Evolutionary conservation across 140 eudicot genomes (phyloP), one percentile per base, ranked within the genome.

Genomic region (Ambrosia hybrid): DNA sequence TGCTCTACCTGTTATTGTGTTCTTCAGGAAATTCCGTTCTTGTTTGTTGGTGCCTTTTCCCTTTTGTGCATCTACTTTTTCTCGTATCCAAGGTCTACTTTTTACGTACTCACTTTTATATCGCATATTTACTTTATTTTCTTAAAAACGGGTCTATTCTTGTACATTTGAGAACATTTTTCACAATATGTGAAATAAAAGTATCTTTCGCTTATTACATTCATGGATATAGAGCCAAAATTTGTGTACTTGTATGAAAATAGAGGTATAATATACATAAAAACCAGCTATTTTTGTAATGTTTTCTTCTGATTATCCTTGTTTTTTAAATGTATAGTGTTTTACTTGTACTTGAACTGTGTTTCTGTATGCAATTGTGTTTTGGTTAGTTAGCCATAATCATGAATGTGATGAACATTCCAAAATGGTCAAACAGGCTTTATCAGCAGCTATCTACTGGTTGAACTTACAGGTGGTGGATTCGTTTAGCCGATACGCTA

Each of bases 401-500:
- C 73, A 86, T 80, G 77, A 84, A 81, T 87, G 85, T 89, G 87
- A 84, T 89, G 85, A 80, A 80, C 86, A 88, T 80, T 78, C 82
- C 90, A 69, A 76, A 84, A 84, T 74, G 88, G 85, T 73, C 82
- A 75, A 94, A 85, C 97, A 94, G 99, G 99, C 94, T 94, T 94
- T 83, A 90, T 69, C 84, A 93, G 97, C 96, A 87, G 97, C 99
- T 90, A 78, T 94, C 96, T 90, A 86, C 99, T 90, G 99, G 92
- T 94, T 90, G 91, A 94, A 93, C 92, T 94, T 90, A 88, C 99
- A 94, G n/a, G n/a, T n/a, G 99, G 99, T 94, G 90, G 97, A 83
- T 76, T 84, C 81, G 76, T 43, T 56, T 81, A 30, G 64, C 79
- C 8, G 83, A 72, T 83, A 68, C 13, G 53, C 75, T 3, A 57